These are phyloP conservation scores for Penicillium soppii DNA, from an alignment of 495 filamentous ascomycete genomes.

Conservation along the genomic window DNA sequence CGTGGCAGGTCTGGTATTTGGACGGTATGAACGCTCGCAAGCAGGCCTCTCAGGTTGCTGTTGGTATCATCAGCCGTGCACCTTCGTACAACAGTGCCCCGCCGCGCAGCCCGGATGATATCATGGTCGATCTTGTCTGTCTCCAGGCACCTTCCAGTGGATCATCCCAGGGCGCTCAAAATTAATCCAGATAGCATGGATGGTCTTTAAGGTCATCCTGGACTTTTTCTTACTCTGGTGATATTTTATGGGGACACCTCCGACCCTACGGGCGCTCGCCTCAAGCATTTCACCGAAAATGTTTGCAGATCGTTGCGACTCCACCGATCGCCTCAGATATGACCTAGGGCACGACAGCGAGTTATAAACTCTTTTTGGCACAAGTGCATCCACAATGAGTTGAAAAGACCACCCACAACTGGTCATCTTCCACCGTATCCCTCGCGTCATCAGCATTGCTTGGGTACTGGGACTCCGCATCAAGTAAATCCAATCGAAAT, in stretches of 20 bases:
- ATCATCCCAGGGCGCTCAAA: conserved; percentile 14
- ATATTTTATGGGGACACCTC: not conserved
- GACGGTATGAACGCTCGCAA: conserved; percentile 35
- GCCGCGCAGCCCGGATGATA: conserved; percentile 28
- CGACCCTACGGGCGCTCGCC: not conserved
- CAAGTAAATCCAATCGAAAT: no score
- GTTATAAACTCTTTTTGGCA: not conserved
- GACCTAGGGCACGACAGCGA: not conserved
- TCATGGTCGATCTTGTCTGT: conserved; percentile 42
- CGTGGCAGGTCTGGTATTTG: conserved; percentile 44
- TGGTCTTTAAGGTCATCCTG: not conserved
- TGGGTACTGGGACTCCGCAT: no score
- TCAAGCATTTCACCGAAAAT: not conserved
- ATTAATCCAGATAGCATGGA: conserved; percentile 1
- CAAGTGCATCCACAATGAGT: not conserved
- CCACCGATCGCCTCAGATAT: not conserved
- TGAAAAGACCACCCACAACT: not conserved
- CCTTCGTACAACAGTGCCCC: conserved; percentile 30
- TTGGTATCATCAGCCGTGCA: conserved; percentile 41
- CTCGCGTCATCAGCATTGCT: no score
- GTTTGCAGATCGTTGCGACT: not conserved
- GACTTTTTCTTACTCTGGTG: not conserved
- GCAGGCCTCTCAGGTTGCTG: conserved; percentile 41
- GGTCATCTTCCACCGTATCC: no score
- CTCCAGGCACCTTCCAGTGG: conserved; percentile 32